Evolutionary conservation across 2,329 filamentous ascomycete genomes (phyloP).

Genomic region (Botrytis fragariae): DNA sequence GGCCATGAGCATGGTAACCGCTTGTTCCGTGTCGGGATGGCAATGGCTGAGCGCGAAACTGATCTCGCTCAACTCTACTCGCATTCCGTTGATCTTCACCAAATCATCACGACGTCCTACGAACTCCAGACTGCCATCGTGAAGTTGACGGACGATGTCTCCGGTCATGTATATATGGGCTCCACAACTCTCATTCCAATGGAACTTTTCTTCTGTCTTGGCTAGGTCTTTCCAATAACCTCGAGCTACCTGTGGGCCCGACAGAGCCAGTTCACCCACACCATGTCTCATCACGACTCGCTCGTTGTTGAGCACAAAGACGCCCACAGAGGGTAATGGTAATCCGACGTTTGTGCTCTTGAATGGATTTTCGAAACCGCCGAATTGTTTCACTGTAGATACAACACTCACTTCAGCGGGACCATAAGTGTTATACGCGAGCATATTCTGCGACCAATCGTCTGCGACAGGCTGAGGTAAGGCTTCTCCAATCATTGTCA

Average conservation of each 20-base stretch:
- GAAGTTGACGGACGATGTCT: slow-evolving; percentile 55
- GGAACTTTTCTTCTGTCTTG: slow-evolving; percentile 58
- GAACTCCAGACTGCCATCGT: slow-evolving; percentile 51
- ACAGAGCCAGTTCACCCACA: slow-evolving; percentile 34
- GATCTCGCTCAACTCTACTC: slow-evolving; percentile 58
- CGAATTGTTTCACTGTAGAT: slow-evolving; percentile 22
- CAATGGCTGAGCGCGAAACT: slow-evolving; percentile 30
- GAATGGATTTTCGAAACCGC: not conserved
- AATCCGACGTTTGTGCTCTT: not conserved
- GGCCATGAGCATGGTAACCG: slow-evolving; percentile 42
- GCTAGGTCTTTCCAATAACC: slow-evolving; percentile 58
- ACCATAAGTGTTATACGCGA: slow-evolving; percentile 9
- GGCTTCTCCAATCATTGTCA: slow-evolving; percentile 17
- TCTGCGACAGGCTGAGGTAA: not conserved
- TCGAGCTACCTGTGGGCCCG: slow-evolving; percentile 56
- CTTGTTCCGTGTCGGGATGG: slow-evolving; percentile 40
- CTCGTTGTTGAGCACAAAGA: slow-evolving; percentile 41
- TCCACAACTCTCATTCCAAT: slow-evolving; percentile 52
- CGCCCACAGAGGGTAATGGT: slow-evolving; percentile 8
- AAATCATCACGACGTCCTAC: slow-evolving; percentile 65
- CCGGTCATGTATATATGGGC: slow-evolving; percentile 54
- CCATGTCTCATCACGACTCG: slow-evolving; percentile 28
- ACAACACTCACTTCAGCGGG: slow-evolving; percentile 22
- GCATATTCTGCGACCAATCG: slow-evolving; percentile 32
- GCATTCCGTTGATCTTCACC: slow-evolving; percentile 64